Conservation (phyloP, 106 monocot species). For the Dendrobium huoshanense region DNA sequence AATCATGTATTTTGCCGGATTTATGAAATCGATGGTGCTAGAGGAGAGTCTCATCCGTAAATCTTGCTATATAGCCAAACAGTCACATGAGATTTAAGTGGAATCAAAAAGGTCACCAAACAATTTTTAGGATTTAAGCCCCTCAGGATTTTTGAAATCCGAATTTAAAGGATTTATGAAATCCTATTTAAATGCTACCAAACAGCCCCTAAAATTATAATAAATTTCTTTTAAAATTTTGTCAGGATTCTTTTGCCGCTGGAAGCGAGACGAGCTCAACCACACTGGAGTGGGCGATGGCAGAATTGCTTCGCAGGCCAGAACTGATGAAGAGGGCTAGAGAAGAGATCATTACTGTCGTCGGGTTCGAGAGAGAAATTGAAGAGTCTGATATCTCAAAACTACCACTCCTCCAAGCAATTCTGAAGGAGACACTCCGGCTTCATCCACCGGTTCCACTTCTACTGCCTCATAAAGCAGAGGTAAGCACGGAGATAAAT, state of each 20-base stretch:
- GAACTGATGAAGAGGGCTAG: conserved; percentile 19
- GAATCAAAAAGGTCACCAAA: too few species aligned
- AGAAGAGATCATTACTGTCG: conserved; percentile 18
- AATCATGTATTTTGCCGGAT: too few species aligned
- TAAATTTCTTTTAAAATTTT: neutral
- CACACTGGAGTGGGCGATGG: conserved; percentile 57
- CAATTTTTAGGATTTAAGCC: too few species aligned
- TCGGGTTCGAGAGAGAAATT: conserved; percentile 18
- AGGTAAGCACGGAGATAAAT: neutral
- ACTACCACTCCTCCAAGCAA: conserved; percentile 40
- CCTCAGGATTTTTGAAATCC: neutral
- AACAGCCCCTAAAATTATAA: conserved; percentile 1
- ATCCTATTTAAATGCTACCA: conserved; percentile 38
- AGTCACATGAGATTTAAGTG: too few species aligned
- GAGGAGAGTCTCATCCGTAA: too few species aligned
- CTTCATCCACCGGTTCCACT: conserved; percentile 44
- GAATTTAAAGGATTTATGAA: conserved; percentile 8
- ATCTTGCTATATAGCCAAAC: too few species aligned
- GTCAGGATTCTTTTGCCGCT: conserved; percentile 41
- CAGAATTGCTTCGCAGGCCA: conserved; percentile 39
- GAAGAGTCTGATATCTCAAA: conserved; percentile 32
- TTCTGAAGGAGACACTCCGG: conserved; percentile 51
- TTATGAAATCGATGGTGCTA: too few species aligned
- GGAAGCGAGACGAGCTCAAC: conserved; percentile 45
- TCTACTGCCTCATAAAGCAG: conserved; percentile 34